phyloP scores from a whole-genome alignment of 768 basidiomycete species.

The Calocera viscosa region DNA sequence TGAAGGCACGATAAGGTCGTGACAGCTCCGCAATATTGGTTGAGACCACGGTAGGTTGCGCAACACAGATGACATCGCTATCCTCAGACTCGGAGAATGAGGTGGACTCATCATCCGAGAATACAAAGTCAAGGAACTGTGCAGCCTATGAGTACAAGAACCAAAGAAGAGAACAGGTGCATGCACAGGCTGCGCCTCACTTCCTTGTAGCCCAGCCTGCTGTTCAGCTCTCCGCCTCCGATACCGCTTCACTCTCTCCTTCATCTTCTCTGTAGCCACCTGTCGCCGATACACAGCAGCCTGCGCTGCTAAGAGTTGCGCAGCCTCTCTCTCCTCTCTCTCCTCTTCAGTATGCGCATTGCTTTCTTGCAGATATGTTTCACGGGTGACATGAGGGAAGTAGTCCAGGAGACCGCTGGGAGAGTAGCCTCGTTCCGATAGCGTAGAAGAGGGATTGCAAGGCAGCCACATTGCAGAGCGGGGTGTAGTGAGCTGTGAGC shows the following conservation, averaged over 20 bases:
- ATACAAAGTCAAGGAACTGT: neutral
- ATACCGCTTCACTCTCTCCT: neutral
- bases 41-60: neutral
- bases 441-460: neutral
- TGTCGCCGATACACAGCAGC: neutral
- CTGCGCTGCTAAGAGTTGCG: neutral
- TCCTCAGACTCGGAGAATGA: neutral
- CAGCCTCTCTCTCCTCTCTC: neutral
- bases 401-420: neutral
- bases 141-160: neutral
- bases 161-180: neutral
- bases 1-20: neutral
- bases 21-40: neutral
- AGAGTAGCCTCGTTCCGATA: neutral
- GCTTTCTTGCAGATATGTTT: neutral
- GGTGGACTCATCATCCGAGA: neutral
- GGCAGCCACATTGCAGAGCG: neutral
- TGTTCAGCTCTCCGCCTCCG: neutral
- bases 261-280: neutral
- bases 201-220: neutral
- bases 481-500: neutral
- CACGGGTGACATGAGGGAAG: neutral
- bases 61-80: neutral
- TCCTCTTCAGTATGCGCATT: neutral
- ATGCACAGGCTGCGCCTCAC: neutral